Conservation (phyloP, 192 early-diverging fungal species). For the Podila horticola region DNA sequence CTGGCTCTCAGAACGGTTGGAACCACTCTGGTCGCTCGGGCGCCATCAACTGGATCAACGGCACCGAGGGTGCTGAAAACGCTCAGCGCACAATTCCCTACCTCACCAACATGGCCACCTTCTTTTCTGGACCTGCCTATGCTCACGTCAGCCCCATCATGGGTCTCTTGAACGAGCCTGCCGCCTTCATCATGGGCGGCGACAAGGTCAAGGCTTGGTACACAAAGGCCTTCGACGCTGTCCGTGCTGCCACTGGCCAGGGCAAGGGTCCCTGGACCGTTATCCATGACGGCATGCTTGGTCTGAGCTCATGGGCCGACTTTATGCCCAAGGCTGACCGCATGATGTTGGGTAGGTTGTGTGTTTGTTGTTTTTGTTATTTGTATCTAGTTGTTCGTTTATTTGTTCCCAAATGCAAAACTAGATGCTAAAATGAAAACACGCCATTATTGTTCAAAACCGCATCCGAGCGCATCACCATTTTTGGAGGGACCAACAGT, state of each 20-base stretch:
- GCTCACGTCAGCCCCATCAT: constrained; percentile 56
- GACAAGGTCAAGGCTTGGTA: constrained; percentile 55
- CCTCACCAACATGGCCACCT: constrained; percentile 61
- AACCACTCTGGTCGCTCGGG: constrained; percentile 60
- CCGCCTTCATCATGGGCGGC: constrained; percentile 13
- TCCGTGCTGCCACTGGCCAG: constrained; percentile 43
- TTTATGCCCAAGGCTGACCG: constrained; percentile 52
- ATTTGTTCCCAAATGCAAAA: too few relatives aligned
- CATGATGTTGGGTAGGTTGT: constrained; percentile 54
- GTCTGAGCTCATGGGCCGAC: constrained; percentile 42
- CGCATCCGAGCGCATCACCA: too few relatives aligned
- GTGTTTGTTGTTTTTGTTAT: not conserved
- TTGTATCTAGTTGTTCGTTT: not conserved
- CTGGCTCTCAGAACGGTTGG: constrained; percentile 82
- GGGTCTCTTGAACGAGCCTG: constrained; percentile 65
- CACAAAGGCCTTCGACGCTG: constrained; percentile 39
- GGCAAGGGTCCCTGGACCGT: constrained; percentile 47
- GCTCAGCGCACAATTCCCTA: constrained; percentile 62
- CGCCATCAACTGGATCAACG: constrained; percentile 54
- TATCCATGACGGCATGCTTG: constrained; percentile 60
- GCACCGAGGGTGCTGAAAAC: constrained; percentile 54
- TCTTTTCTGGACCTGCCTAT: constrained; percentile 60
- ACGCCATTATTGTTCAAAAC: too few relatives aligned
- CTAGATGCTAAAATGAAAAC: too few relatives aligned
- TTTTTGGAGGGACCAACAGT: not conserved